phyloP scores from a whole-genome alignment of 73 alveolate species.

The Effrenium voratum region DNA sequence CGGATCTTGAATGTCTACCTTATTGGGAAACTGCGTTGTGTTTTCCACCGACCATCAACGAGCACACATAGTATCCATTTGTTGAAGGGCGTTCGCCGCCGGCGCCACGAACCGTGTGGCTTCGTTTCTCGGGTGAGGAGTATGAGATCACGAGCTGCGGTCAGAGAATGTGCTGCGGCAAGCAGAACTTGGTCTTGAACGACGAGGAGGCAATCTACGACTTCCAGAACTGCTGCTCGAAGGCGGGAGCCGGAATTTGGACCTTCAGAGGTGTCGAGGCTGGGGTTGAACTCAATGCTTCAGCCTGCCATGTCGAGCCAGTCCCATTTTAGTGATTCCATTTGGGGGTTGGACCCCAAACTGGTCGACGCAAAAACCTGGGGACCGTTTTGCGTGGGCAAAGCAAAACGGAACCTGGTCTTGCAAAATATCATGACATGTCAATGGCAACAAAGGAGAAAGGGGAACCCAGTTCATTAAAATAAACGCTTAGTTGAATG shows the following conservation, averaged over 20 bases:
- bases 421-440: no score
- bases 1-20: no score
- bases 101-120: no score
- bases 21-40: no score
- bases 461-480: no score
- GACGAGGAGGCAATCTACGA: conserved; percentile 27
- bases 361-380: neutral
- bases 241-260: neutral
- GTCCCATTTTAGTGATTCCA: neutral
- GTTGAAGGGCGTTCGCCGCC: no score
- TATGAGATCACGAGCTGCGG: neutral
- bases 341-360: neutral
- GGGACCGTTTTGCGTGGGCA: neutral
- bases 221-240: neutral
- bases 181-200: neutral
- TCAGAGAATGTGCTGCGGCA: neutral
- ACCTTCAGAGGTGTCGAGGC: neutral
- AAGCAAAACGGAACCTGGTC: neutral
- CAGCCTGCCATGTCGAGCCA: neutral
- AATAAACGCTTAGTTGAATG: no score
- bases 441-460: no score
- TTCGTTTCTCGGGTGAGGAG: no score
- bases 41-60: no score
- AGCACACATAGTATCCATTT: no score
- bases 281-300: neutral